These are phyloP conservation scores for Candida sanyaensis DNA, from an alignment of 1,139 yeast genomes.

Conservation along the genomic window DNA sequence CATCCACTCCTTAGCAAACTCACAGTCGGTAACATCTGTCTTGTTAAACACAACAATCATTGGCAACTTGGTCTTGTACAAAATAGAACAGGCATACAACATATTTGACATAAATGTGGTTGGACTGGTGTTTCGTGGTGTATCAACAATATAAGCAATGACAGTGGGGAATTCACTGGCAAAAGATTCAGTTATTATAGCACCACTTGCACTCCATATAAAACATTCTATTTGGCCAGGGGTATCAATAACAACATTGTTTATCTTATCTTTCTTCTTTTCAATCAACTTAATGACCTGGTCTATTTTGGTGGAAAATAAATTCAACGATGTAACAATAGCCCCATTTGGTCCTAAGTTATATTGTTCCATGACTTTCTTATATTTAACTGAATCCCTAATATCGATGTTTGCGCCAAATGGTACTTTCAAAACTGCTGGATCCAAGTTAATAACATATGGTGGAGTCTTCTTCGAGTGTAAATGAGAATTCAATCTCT, in stretches of 20 bases:
- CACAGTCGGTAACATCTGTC: constrained; percentile 83
- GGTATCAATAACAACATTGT: constrained; percentile 87
- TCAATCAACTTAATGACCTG: constrained; percentile 88
- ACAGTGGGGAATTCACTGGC: constrained; percentile 96
- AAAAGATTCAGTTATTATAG: constrained; percentile 94
- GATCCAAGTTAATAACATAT: constrained; percentile 92
- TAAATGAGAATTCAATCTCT: constrained; percentile 84
- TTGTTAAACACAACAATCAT: constrained; percentile 97
- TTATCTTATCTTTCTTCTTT: constrained; percentile 64
- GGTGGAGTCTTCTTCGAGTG: constrained; percentile 75
- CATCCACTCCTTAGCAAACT: constrained; percentile 97
- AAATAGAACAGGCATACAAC: constrained; percentile 96
- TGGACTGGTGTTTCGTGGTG: constrained; percentile 92
- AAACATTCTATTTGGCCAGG: constrained; percentile 99
- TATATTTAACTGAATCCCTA: constrained; percentile 92
- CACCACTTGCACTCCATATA: constrained; percentile 96
- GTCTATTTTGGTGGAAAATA: constrained; percentile 93
- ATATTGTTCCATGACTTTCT: constrained; percentile 92
- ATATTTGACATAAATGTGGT: constrained; percentile 97
- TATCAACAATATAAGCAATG: constrained; percentile 92
- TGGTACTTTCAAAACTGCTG: constrained; percentile 92
- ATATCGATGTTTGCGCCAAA: constrained; percentile 95
- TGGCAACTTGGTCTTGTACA: constrained; percentile 94
- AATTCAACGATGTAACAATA: constrained; percentile 88
- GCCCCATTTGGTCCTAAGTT: constrained; percentile 98